A percentile compares a stretch with the other conserved stretches of the same genome.
phyloP scores from a whole-genome alignment of 164 flowering plant species.

The Euptelea pleiosperma region DNA sequence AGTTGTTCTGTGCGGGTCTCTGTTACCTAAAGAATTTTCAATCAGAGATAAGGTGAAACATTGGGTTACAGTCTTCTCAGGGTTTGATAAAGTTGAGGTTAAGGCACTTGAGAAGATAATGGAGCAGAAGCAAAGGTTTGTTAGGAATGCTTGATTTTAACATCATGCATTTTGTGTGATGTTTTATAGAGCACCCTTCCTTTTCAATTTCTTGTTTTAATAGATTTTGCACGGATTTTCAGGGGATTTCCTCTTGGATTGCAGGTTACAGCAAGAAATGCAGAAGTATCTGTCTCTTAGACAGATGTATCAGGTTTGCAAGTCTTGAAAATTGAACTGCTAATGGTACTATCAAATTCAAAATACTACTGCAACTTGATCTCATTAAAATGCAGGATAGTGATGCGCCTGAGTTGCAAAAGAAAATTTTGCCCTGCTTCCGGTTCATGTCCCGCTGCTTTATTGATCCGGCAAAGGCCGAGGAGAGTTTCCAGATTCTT shows the following conservation, averaged over 20 bases:
- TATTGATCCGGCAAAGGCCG: conserved; percentile 74
- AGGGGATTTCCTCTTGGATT: conserved; percentile 43
- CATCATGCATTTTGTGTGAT: conserved; percentile 13
- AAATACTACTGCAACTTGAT: conserved; percentile 8
- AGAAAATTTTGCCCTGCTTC: conserved; percentile 62
- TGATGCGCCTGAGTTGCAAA: conserved; percentile 69
- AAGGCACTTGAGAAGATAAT: conserved; percentile 91
- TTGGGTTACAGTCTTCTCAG: conserved; percentile 68
- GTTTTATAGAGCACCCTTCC: conserved; percentile 6
- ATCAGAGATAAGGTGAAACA: conserved; percentile 57
- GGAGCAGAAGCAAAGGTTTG: conserved; percentile 92
- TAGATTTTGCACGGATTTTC: conserved; percentile 36
- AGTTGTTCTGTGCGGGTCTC: conserved; percentile 49
- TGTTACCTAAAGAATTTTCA: conserved; percentile 63
- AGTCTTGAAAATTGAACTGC: conserved; percentile 13
- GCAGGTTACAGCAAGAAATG: conserved; percentile 98
- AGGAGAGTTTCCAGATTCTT: conserved; percentile 74
- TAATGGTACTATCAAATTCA: not conserved
- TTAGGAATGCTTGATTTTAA: conserved; percentile 18
- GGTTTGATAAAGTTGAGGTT: conserved; percentile 81
- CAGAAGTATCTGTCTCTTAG: conserved; percentile 79
- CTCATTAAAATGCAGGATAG: conserved; percentile 54
- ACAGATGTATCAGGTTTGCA: conserved; percentile 70
- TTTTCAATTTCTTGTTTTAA: conserved; percentile 28
- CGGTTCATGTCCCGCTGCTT: conserved; percentile 83